A percentile compares a stretch with the other conserved stretches of the same genome.
Conservation (phyloP, 2,329 filamentous ascomycete species). For the Cladophialophora immunda region DNA sequence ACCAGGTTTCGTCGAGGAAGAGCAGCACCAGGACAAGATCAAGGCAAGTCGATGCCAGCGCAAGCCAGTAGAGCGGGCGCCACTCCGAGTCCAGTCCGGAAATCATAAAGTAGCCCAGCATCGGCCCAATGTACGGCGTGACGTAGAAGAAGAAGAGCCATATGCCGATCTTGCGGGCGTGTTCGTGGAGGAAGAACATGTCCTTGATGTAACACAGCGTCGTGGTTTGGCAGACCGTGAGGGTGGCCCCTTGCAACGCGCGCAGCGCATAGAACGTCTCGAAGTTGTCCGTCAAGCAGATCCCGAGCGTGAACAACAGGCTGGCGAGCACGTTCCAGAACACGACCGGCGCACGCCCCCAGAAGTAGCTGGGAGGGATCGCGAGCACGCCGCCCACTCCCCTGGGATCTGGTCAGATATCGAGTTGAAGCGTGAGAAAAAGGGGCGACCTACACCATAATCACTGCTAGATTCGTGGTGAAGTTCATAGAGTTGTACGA, state of each 20-base stretch:
- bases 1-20: slow-evolving; percentile 10
- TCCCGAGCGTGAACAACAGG: slow-evolving; percentile 49
- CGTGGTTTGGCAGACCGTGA: slow-evolving; percentile 49
- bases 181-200: slow-evolving; percentile 52
- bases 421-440: background rate
- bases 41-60: background rate
- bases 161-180: slow-evolving; percentile 46
- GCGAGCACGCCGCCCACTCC: slow-evolving; percentile 51
- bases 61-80: background rate
- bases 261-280: slow-evolving; percentile 51
- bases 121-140: slow-evolving; percentile 1
- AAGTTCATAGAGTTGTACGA: slow-evolving; percentile 49
- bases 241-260: slow-evolving; percentile 55
- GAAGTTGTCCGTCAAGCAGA: slow-evolving; percentile 46
- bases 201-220: slow-evolving; percentile 54
- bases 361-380: slow-evolving; percentile 50
- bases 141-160: slow-evolving; percentile 4
- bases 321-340: slow-evolving; percentile 48
- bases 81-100: background rate
- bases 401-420: background rate
- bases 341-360: slow-evolving; percentile 53
- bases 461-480: slow-evolving; percentile 50
- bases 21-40: background rate
- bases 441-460: slow-evolving; percentile 45
- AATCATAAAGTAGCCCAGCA: slow-evolving; percentile 7